These are phyloP conservation scores for Ceriops decandra DNA, from an alignment of 345 rosid genomes.

Conservation along the genomic window DNA sequence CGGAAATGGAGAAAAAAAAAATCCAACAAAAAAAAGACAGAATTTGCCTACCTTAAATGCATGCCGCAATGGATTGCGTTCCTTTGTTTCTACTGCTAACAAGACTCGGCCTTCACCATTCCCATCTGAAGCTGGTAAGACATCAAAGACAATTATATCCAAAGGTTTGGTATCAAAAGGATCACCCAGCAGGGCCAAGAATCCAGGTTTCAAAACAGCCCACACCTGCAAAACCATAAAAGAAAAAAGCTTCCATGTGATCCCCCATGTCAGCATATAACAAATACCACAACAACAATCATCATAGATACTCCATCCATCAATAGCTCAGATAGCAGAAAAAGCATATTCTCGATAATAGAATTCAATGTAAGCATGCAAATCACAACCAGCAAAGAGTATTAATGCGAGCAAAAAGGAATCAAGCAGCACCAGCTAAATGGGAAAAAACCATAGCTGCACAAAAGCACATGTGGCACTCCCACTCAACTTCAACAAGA, in stretches of 20 bases:
- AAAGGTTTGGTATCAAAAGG: conserved; percentile 79
- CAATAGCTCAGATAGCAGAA: too few relatives aligned
- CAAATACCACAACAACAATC: too few relatives aligned
- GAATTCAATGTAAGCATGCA: too few relatives aligned
- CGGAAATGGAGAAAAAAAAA: background rate
- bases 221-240: conserved; percentile 61
- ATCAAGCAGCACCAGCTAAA: too few relatives aligned
- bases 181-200: conserved; percentile 85
- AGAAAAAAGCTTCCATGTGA: background rate
- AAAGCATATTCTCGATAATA: too few relatives aligned
- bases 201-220: conserved; percentile 98
- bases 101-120: conserved; percentile 71
- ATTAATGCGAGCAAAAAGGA: too few relatives aligned
- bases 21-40: background rate
- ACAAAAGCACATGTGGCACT: too few relatives aligned
- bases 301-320: too few relatives aligned
- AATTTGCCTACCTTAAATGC: conserved; percentile 66
- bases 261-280: background rate
- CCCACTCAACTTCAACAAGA: too few relatives aligned
- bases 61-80: conserved; percentile 89
- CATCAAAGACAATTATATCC: conserved; percentile 91
- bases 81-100: conserved; percentile 81
- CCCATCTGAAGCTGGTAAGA: conserved; percentile 83
- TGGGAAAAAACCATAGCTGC: too few relatives aligned
- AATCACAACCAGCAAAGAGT: too few relatives aligned